Evolutionary conservation across 306 rosid genomes (phyloP).

Genomic region (Coriaria nepalensis): DNA sequence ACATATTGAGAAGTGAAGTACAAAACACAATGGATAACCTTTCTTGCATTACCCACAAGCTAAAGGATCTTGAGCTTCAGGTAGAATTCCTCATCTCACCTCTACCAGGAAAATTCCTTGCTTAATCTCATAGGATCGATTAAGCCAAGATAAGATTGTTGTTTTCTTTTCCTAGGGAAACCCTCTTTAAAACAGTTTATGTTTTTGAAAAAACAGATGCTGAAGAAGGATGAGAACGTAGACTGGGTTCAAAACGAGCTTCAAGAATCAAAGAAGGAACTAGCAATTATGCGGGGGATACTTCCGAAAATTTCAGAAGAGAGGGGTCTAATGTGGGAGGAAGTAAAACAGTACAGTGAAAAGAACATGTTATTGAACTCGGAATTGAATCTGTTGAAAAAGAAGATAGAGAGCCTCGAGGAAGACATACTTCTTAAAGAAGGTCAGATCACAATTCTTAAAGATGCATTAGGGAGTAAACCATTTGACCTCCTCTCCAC

Average conservation of each 20-base stretch:
- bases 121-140: not conserved
- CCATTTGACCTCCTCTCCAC: conserved; percentile 54
- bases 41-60: conserved; percentile 54
- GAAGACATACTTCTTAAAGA: conserved; percentile 76
- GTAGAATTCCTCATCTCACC: conserved; percentile 23
- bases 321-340: conserved; percentile 68
- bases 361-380: conserved; percentile 63
- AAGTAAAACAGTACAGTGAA: conserved; percentile 70
- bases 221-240: conserved; percentile 63
- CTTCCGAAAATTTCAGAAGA: conserved; percentile 64
- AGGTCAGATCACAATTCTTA: conserved; percentile 83
- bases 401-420: conserved; percentile 61
- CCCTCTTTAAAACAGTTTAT: too few relatives aligned
- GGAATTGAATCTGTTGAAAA: conserved; percentile 38
- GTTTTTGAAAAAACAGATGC: conserved; percentile 46
- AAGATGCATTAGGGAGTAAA: conserved; percentile 51
- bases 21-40: conserved; percentile 61
- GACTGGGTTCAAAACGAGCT: conserved; percentile 48
- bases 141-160: too few relatives aligned
- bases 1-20: conserved; percentile 68
- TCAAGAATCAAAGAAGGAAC: conserved; percentile 50
- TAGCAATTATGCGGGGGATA: conserved; percentile 40
- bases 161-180: too few relatives aligned
- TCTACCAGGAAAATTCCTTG: not conserved
- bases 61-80: conserved; percentile 80